Conservation (phyloP, 345 rosid genomes). For the Camelina neglecta region DNA sequence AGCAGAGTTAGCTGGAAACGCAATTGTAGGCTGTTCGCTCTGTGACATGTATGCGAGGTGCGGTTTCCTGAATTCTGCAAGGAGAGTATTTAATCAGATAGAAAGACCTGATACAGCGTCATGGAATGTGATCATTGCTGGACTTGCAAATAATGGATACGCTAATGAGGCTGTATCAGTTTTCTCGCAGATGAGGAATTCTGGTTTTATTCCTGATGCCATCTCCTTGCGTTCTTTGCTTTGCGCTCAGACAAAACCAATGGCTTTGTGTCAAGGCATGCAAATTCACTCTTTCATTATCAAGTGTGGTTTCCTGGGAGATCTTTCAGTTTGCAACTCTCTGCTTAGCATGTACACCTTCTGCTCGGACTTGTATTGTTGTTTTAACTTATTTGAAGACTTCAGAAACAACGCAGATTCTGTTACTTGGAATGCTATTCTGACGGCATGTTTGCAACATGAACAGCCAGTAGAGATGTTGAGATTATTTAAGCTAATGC, state of each 20-base stretch:
- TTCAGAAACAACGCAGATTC: slow-evolving; percentile 53
- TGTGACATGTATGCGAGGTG: slow-evolving; percentile 70
- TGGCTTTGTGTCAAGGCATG: slow-evolving; percentile 51
- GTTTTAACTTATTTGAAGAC: slow-evolving; percentile 59
- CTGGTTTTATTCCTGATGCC: slow-evolving; percentile 49
- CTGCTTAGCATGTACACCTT: slow-evolving; percentile 64
- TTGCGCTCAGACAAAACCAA: slow-evolving; percentile 48
- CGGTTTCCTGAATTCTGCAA: slow-evolving; percentile 51
- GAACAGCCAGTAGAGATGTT: slow-evolving; percentile 58
- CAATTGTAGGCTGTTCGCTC: slow-evolving; percentile 55
- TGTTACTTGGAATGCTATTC: slow-evolving; percentile 76
- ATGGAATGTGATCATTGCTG: slow-evolving; percentile 69
- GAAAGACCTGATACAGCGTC: slow-evolving; percentile 61
- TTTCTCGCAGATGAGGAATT: slow-evolving; percentile 50
- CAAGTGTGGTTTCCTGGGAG: slow-evolving; percentile 50
- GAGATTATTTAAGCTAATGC: slow-evolving; percentile 60
- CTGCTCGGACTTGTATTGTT: slow-evolving; percentile 51
- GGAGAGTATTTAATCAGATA: slow-evolving; percentile 51
- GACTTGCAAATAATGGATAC: slow-evolving; percentile 51
- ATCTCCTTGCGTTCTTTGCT: slow-evolving; percentile 57
- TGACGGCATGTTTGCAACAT: slow-evolving; percentile 67
- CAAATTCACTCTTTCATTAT: slow-evolving; percentile 58
- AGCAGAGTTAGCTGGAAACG: slow-evolving; percentile 48
- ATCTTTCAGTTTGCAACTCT: slow-evolving; percentile 57
- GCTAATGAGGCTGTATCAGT: slow-evolving; percentile 46